Percentiles rank a stretch among this genome's conserved stretches.
phyloP scores from a whole-genome alignment of 306 rosid species.

The Calophaca sinica region DNA sequence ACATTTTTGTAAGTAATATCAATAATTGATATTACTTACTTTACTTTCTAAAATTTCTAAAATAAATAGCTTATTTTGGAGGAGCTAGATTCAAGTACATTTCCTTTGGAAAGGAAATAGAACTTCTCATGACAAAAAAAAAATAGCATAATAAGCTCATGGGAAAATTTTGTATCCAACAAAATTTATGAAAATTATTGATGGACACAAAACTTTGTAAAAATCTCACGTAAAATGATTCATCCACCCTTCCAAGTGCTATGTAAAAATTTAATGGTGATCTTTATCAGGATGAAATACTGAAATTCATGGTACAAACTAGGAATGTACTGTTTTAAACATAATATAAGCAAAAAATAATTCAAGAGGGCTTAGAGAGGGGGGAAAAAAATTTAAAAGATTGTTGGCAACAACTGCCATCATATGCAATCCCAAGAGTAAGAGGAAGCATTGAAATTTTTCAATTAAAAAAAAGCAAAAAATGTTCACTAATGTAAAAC shows the following conservation, averaged over 20 bases:
- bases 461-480: not conserved
- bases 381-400: too few species aligned
- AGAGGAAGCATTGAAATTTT: not conserved
- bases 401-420: too few species aligned
- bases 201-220: not conserved
- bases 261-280: not conserved
- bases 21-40: too few species aligned
- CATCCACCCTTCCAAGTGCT: not conserved
- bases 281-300: not conserved
- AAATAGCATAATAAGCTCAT: too few species aligned
- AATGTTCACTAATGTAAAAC: not conserved
- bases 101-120: not conserved
- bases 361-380: too few species aligned
- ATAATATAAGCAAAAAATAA: too few species aligned
- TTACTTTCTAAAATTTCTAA: too few species aligned
- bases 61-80: too few species aligned
- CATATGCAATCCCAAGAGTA: too few species aligned
- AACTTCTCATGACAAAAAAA: too few species aligned
- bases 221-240: not conserved
- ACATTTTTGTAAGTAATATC: too few species aligned
- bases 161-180: not conserved
- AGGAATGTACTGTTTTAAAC: not conserved
- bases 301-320: not conserved
- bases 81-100: too few species aligned
- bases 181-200: not conserved